These are phyloP conservation scores for Colletotrichum graminicola DNA, from an alignment of 2,329 filamentous ascomycete genomes.

Conservation along the genomic window DNA sequence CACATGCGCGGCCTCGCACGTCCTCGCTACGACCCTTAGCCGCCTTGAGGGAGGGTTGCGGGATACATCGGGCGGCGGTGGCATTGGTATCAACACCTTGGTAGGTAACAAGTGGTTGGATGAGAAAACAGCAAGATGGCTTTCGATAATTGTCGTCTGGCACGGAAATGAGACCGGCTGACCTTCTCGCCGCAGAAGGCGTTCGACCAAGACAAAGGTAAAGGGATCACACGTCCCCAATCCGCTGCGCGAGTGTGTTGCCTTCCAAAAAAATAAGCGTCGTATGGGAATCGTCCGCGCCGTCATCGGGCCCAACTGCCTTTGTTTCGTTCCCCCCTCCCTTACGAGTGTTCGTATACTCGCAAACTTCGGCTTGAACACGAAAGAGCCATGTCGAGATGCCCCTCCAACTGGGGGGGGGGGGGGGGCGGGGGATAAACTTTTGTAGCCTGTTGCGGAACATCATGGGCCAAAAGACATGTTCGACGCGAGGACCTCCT, in stretches of 20 bases:
- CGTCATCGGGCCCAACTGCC: background rate
- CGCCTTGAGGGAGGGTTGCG: too few relatives aligned
- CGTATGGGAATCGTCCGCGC: background rate
- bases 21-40: too few relatives aligned
- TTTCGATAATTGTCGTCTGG: background rate
- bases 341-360: background rate
- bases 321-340: background rate
- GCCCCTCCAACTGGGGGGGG: background rate
- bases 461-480: too few relatives aligned
- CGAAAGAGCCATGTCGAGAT: background rate
- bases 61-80: background rate
- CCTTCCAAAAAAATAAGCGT: background rate
- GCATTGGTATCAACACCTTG: too few relatives aligned
- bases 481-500: too few relatives aligned
- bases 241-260: background rate
- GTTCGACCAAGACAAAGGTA: background rate
- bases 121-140: background rate
- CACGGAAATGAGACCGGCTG: too few relatives aligned
- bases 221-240: background rate
- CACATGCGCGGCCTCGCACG: background rate
- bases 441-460: background rate
- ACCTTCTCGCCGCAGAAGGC: background rate
- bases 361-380: background rate
- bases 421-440: background rate
- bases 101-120: background rate